Evolutionary conservation across 306 rosid genomes (phyloP).

Genomic region (Sophora flavescens): DNA sequence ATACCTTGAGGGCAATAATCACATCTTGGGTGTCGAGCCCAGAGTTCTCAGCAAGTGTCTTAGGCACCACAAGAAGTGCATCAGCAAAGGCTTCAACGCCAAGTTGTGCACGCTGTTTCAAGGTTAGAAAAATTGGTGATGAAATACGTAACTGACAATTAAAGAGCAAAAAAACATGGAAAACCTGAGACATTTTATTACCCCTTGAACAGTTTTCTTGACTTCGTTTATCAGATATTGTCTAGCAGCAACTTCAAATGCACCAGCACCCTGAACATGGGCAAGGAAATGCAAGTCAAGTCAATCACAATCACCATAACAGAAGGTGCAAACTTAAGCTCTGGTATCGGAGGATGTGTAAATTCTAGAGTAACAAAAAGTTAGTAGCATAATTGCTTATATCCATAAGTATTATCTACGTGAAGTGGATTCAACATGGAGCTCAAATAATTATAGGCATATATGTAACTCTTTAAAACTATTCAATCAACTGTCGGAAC

Average conservation of each 20-base stretch:
- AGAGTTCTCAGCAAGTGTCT: slow-evolving; percentile 95
- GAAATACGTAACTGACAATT: slow-evolving; percentile 9
- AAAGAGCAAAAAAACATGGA: background rate
- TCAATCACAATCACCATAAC: slow-evolving; percentile 42
- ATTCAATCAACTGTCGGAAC: background rate
- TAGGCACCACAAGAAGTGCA: slow-evolving; percentile 97
- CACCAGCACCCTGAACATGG: slow-evolving; percentile 88
- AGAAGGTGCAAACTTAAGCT: slow-evolving; percentile 31
- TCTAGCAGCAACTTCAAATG: slow-evolving; percentile 97
- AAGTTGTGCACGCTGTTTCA: slow-evolving; percentile 94
- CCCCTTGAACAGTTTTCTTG: slow-evolving; percentile 97
- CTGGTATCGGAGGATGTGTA: background rate
- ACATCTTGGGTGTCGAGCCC: slow-evolving; percentile 97
- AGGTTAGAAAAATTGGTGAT: slow-evolving; percentile 38
- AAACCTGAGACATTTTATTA: slow-evolving; percentile 46
- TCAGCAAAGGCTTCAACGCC: slow-evolving; percentile 96
- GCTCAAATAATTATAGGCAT: background rate
- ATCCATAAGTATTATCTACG: background rate
- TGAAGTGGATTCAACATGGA: slow-evolving; percentile 7
- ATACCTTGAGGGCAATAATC: slow-evolving; percentile 84
- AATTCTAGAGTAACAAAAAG: slow-evolving; percentile 18
- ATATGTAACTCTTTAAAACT: background rate
- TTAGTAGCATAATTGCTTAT: background rate
- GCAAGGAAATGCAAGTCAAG: slow-evolving; percentile 29
- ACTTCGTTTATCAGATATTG: slow-evolving; percentile 84